Evolutionary conservation across 2,329 filamentous ascomycete species (phyloP).

Genomic region (Aspergillus chevalieri): DNA sequence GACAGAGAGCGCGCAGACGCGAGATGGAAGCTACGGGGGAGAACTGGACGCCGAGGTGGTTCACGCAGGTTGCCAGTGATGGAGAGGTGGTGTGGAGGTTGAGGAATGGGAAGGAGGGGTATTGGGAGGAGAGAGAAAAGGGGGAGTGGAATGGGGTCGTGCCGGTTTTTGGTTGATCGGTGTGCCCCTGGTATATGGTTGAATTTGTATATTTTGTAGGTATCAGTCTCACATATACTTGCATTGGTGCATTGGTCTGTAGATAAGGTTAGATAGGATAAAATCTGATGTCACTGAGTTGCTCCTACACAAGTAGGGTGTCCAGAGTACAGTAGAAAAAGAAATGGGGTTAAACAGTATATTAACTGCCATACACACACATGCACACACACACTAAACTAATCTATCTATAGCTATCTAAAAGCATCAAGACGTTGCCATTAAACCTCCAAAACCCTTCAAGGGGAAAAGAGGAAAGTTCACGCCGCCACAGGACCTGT

Average conservation of each 20-base stretch:
- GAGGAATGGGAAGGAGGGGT: conserved; percentile 75
- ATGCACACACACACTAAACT: background rate
- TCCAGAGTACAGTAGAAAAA: too few species aligned
- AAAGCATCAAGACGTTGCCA: background rate
- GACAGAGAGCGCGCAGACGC: conserved; percentile 67
- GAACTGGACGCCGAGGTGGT: conserved; percentile 73
- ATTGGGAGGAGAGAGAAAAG: conserved; percentile 79
- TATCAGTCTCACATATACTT: too few species aligned
- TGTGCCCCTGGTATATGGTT: too few species aligned
- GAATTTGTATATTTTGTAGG: too few species aligned
- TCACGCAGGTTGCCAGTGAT: conserved; percentile 58
- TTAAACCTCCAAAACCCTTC: background rate
- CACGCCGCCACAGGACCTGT: background rate
- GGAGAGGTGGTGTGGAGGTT: conserved; percentile 58
- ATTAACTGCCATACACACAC: too few species aligned
- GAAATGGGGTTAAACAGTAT: too few species aligned
- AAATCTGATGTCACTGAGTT: too few species aligned
- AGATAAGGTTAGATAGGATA: too few species aligned
- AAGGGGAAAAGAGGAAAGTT: background rate
- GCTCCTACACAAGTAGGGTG: too few species aligned
- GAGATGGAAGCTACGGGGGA: conserved; percentile 71
- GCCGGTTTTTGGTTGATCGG: conserved; percentile 45
- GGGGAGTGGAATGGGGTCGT: conserved; percentile 59
- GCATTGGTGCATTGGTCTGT: too few species aligned
- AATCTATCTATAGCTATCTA: background rate